These are phyloP conservation scores for Zygosaccharomyces rouxii DNA, from an alignment of 805 yeast species.

Conservation along the genomic window DNA sequence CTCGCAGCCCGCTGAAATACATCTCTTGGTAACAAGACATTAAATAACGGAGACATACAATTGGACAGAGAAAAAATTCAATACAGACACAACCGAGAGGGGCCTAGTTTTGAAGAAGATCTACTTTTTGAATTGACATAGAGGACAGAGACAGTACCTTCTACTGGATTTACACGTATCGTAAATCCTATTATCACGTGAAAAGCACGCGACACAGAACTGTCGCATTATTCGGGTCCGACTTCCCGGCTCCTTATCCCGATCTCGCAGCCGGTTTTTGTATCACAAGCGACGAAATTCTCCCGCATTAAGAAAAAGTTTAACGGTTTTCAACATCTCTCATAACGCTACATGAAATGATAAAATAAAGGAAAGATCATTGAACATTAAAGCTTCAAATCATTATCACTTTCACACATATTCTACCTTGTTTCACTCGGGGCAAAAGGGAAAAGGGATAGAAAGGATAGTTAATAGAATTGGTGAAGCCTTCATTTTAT, in stretches of 20 bases:
- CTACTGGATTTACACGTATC: no score
- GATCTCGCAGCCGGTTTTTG: conserved; percentile 6
- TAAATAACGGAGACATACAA: no score
- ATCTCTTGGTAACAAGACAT: no score
- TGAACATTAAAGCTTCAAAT: neutral
- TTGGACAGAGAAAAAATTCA: no score
- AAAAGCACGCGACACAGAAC: no score
- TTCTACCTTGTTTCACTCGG: neutral
- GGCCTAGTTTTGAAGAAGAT: no score
- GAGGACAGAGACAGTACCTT: no score
- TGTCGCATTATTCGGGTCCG: no score
- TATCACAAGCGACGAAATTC: neutral
- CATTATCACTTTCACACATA: neutral
- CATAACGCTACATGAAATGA: neutral
- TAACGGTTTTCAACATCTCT: neutral
- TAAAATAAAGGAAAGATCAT: neutral
- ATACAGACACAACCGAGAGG: no score
- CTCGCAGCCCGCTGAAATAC: no score
- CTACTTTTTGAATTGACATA: no score
- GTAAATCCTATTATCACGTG: no score
- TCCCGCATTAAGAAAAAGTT: neutral
- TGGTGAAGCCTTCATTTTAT: neutral
- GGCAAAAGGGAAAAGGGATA: neutral
- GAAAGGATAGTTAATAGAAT: neutral
- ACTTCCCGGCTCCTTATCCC: neutral